These are phyloP conservation scores for Coniochaeta hoffmannii DNA, from an alignment of 2,329 filamentous ascomycete genomes.

Conservation along the genomic window DNA sequence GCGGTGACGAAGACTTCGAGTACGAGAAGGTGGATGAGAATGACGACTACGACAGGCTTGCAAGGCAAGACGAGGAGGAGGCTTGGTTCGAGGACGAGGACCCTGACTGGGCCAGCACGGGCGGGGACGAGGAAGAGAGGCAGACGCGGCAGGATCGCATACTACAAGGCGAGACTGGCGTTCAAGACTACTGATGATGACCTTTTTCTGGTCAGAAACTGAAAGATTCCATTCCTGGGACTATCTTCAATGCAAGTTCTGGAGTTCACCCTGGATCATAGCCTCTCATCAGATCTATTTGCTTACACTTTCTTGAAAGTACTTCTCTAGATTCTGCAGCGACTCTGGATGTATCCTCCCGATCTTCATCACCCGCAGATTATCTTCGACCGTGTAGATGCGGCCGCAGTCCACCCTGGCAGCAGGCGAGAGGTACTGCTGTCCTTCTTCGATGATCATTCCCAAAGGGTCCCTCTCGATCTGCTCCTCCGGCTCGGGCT, in stretches of 20 bases:
- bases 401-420: constrained; percentile 18
- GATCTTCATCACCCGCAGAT: constrained; percentile 17
- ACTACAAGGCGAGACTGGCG: constrained; percentile 55
- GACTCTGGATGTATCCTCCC: constrained; percentile 15
- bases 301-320: constrained; percentile 13
- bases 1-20: constrained; percentile 71
- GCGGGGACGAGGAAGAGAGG: constrained; percentile 17
- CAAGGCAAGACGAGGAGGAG: constrained; percentile 58
- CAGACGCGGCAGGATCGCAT: constrained; percentile 9
- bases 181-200: constrained; percentile 58
- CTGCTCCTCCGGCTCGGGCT: constrained; percentile 12
- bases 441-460: constrained; percentile 18
- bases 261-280: too few relatives aligned
- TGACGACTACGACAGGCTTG: constrained; percentile 61
- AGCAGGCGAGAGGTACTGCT: constrained; percentile 16
- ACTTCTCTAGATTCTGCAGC: constrained; percentile 12
- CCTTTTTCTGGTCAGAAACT: not conserved
- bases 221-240: too few relatives aligned
- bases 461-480: constrained; percentile 14
- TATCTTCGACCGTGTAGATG: constrained; percentile 20
- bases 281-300: not conserved
- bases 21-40: constrained; percentile 64
- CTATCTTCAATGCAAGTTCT: not conserved
- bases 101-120: constrained; percentile 52
- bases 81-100: constrained; percentile 76